Percentiles rank a stretch among this genome's conserved stretches.
These are phyloP conservation scores for Porogramme epimiltina DNA, from an alignment of 1,284 basidiomycete species.

Conservation along the genomic window DNA sequence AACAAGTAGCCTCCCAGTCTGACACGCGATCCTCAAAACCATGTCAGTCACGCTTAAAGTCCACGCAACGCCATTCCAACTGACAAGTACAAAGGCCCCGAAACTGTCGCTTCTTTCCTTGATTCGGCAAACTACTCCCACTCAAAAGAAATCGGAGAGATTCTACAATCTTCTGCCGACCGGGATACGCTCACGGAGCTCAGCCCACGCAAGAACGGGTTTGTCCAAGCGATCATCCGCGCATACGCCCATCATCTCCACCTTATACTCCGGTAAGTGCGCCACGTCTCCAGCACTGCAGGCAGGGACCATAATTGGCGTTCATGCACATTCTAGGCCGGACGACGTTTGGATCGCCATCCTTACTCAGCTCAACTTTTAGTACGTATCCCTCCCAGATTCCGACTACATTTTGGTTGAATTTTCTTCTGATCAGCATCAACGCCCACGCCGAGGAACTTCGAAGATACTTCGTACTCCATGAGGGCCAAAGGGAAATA, in stretches of 20 bases:
- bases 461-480: constrained; percentile 40
- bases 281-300: too few relatives aligned
- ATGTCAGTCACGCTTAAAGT: constrained; percentile 23
- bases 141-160: neutral
- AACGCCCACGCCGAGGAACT: constrained; percentile 43
- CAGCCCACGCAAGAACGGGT: neutral
- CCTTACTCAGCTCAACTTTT: constrained; percentile 27
- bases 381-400: constrained; percentile 13
- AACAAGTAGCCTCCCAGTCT: too few relatives aligned
- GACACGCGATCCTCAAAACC: too few relatives aligned
- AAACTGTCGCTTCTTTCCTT: neutral
- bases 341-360: constrained; percentile 35
- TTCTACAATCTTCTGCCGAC: neutral
- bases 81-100: too few relatives aligned
- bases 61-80: neutral
- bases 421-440: constrained; percentile 21
- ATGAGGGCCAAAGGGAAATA: constrained; percentile 39
- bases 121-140: neutral
- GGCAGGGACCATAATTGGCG: neutral
- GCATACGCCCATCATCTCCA: neutral
- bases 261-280: constrained; percentile 24
- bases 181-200: neutral
- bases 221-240: neutral
- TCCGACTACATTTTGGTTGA: neutral
- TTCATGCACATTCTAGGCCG: constrained; percentile 29